Conservation (phyloP, 768 basidiomycete genomes). For the Boletus pseudopeckii region DNA sequence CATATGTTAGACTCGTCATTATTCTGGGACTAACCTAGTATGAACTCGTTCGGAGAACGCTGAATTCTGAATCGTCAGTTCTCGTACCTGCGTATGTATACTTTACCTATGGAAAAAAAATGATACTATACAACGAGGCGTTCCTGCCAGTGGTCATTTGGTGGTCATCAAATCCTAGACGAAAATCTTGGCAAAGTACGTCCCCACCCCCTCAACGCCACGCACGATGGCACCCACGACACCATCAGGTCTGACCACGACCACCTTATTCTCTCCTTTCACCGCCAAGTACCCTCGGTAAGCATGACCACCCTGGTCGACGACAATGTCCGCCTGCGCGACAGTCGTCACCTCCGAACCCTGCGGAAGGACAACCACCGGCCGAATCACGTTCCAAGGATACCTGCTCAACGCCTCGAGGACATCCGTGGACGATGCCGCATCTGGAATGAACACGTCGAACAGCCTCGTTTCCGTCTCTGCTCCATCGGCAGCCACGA, state of each 20-base stretch:
- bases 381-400: conserved; percentile 4
- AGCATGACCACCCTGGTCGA: conserved; percentile 39
- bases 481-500: background rate
- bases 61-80: too few relatives aligned
- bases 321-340: conserved; percentile 30
- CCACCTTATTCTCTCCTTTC: conserved; percentile 31
- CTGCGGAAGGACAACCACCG: conserved; percentile 15
- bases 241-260: conserved; percentile 43
- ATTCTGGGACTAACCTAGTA: too few relatives aligned
- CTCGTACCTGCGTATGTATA: too few relatives aligned
- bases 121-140: too few relatives aligned
- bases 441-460: conserved; percentile 21
- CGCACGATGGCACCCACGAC: conserved; percentile 34
- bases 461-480: conserved; percentile 16
- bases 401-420: conserved; percentile 6
- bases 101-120: too few relatives aligned
- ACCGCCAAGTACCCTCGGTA: conserved; percentile 36
- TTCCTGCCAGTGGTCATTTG: too few relatives aligned
- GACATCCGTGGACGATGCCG: background rate
- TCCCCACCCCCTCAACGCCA: conserved; percentile 14
- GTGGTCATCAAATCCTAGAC: background rate
- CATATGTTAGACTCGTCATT: too few relatives aligned
- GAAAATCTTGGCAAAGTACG: conserved; percentile 21
- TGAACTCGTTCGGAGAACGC: too few relatives aligned
- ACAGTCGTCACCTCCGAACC: background rate